A percentile compares a stretch with the other conserved stretches of the same genome.
These are phyloP conservation scores for Fraxinus anomala DNA, from an alignment of 257 asterid genomes.

Conservation along the genomic window DNA sequence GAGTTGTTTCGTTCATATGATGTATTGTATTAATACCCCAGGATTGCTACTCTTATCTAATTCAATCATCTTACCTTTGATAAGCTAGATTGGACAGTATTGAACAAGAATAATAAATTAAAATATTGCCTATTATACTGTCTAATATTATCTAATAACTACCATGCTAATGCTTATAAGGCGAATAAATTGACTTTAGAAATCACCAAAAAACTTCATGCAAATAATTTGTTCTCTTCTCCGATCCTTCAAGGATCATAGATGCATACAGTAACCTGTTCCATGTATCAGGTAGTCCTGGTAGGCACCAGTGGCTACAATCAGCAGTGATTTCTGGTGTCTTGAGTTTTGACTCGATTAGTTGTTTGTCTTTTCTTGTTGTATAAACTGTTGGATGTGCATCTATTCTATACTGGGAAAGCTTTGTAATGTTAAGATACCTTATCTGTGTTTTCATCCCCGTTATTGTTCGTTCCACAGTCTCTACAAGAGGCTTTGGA, in stretches of 20 bases:
- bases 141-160: no score
- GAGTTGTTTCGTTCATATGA: no score
- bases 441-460: slow-evolving; percentile 15
- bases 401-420: slow-evolving; percentile 28
- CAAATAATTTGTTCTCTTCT: background rate
- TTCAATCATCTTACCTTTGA: no score
- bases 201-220: background rate
- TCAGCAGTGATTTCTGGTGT: slow-evolving; percentile 13
- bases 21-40: no score
- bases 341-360: slow-evolving; percentile 21
- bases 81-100: no score
- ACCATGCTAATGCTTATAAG: no score
- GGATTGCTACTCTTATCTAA: no score
- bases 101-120: no score
- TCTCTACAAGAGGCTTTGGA: slow-evolving; percentile 8
- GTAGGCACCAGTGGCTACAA: slow-evolving; percentile 34
- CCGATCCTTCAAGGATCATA: slow-evolving; percentile 12
- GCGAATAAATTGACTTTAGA: background rate
- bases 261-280: slow-evolving; percentile 30
- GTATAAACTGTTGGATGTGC: slow-evolving; percentile 27
- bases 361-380: slow-evolving; percentile 16
- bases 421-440: slow-evolving; percentile 26
- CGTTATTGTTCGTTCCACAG: slow-evolving; percentile 20
- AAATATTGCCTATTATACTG: no score
- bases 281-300: slow-evolving; percentile 35